Conservation (phyloP, 306 rosid species). For the Gastrolobium bilobum region DNA sequence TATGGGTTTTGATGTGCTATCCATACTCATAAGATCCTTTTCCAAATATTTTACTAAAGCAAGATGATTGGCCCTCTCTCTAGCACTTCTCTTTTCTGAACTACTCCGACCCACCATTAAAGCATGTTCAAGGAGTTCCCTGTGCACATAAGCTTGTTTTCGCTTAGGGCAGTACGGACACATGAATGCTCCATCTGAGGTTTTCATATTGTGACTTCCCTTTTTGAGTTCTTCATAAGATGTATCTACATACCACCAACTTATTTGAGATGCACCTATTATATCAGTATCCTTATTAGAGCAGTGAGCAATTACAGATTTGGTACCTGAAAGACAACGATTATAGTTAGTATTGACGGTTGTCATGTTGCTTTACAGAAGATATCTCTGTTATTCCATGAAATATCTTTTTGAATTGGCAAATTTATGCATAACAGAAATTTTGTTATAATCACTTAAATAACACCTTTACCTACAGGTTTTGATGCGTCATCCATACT, state of each 20-base stretch:
- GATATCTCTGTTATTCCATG: neutral
- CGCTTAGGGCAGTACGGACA: conserved; percentile 89
- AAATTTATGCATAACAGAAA: conserved; percentile 2
- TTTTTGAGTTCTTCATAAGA: conserved; percentile 75
- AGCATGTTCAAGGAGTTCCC: conserved; percentile 95
- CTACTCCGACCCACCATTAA: conserved; percentile 89
- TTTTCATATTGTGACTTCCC: conserved; percentile 68
- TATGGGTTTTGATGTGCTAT: conserved; percentile 59
- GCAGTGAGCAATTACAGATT: conserved; percentile 50
- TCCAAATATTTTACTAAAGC: conserved; percentile 83
- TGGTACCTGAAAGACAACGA: conserved; percentile 50
- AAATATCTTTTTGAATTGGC: conserved; percentile 14
- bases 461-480: conserved; percentile 55
- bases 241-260: conserved; percentile 66
- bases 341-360: conserved; percentile 15
- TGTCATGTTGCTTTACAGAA: conserved; percentile 22
- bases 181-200: conserved; percentile 64
- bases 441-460: conserved; percentile 18
- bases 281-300: conserved; percentile 67
- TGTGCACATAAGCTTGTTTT: conserved; percentile 66
- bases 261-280: conserved; percentile 69
- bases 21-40: conserved; percentile 65
- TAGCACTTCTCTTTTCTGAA: conserved; percentile 77
- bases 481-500: conserved; percentile 61
- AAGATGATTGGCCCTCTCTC: conserved; percentile 86